Evolutionary conservation across 2,329 filamentous ascomycete genomes (phyloP).

Genomic region (Colletotrichum gloeosporioides): DNA sequence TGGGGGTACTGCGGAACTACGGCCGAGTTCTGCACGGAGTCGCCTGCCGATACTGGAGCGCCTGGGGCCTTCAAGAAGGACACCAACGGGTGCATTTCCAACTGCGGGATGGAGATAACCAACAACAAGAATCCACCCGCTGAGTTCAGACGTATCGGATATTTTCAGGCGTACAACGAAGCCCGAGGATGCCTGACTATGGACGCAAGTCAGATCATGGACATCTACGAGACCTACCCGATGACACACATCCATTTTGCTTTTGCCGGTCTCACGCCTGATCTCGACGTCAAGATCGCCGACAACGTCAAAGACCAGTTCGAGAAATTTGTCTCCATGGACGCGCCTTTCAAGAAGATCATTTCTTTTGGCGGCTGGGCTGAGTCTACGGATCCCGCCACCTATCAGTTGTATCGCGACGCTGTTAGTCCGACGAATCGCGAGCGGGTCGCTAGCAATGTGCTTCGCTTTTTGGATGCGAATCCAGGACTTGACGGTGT

Average conservation of each 20-base stretch:
- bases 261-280: conserved; percentile 28
- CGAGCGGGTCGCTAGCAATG: conserved; percentile 31
- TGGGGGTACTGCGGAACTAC: conserved; percentile 7
- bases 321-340: conserved; percentile 28
- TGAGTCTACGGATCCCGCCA: conserved; percentile 41
- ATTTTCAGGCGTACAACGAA: neutral
- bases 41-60: neutral
- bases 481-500: conserved; percentile 20
- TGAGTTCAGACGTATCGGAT: neutral
- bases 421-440: conserved; percentile 37
- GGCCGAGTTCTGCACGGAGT: conserved; percentile 1
- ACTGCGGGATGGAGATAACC: conserved; percentile 41
- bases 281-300: neutral
- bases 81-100: conserved; percentile 42
- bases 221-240: neutral
- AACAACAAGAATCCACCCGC: neutral
- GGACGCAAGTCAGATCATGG: conserved; percentile 13
- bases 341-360: conserved; percentile 34
- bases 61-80: neutral
- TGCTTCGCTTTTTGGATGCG: conserved; percentile 4
- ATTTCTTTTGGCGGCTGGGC: conserved; percentile 52
- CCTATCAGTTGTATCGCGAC: conserved; percentile 39
- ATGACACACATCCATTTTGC: conserved; percentile 41
- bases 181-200: neutral
- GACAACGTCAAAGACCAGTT: conserved; percentile 27